Evolutionary conservation across 352 stramenopile species (phyloP).

Genomic region (Phytophthora chlamydospora): DNA sequence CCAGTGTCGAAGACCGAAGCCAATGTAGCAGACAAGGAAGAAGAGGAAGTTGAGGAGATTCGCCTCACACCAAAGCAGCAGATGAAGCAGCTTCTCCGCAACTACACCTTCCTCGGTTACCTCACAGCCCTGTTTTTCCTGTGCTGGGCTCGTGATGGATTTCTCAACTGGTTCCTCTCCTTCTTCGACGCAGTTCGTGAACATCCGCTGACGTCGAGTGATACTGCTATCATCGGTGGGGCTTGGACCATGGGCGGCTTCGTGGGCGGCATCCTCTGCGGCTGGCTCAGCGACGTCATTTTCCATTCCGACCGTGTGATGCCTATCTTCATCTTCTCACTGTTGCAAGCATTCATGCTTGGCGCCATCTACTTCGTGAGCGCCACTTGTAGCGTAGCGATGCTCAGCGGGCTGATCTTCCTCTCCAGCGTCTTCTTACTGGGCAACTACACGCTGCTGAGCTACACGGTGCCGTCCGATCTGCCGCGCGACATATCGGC

Average conservation of each 20-base stretch:
- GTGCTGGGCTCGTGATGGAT: slow-evolving; percentile 60
- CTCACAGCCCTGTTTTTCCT: slow-evolving; percentile 62
- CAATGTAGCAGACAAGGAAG: slow-evolving; percentile 1
- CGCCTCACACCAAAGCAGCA: slow-evolving; percentile 44
- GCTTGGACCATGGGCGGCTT: slow-evolving; percentile 72
- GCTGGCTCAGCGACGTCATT: slow-evolving; percentile 64
- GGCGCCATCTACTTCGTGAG: slow-evolving; percentile 53
- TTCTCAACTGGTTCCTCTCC: slow-evolving; percentile 75
- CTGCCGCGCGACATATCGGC: slow-evolving; percentile 65
- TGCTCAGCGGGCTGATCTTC: slow-evolving; percentile 56
- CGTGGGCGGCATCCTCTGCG: slow-evolving; percentile 61
- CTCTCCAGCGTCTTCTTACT: slow-evolving; percentile 63
- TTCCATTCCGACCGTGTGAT: slow-evolving; percentile 64
- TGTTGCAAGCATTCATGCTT: slow-evolving; percentile 54
- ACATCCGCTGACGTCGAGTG: slow-evolving; percentile 39
- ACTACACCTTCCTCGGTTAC: slow-evolving; percentile 65
- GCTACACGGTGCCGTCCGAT: slow-evolving; percentile 66
- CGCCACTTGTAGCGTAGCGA: slow-evolving; percentile 43
- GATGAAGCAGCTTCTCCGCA: slow-evolving; percentile 56
- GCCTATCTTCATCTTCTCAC: slow-evolving; percentile 69
- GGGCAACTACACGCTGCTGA: slow-evolving; percentile 71
- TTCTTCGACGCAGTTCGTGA: slow-evolving; percentile 69
- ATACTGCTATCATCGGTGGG: slow-evolving; percentile 63
- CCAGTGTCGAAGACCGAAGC: not conserved
- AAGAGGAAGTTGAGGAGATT: slow-evolving; percentile 16